phyloP scores from a whole-genome alignment of 768 basidiomycete genomes.

The Boletus speciosus region DNA sequence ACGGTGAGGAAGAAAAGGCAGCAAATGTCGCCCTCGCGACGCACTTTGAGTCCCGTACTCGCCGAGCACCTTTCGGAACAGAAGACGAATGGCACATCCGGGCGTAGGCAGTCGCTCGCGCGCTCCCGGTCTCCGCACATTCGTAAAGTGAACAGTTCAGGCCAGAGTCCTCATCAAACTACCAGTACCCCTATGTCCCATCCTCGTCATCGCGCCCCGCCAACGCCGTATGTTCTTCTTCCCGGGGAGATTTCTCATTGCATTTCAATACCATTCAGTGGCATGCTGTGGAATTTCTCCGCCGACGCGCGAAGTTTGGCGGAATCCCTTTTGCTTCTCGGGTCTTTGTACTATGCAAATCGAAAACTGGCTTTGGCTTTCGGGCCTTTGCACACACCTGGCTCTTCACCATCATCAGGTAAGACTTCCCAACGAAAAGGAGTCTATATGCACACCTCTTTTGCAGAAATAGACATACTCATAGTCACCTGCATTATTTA shows the following conservation, averaged over 20 bases:
- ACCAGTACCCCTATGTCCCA: slow-evolving; percentile 40
- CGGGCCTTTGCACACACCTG: slow-evolving; percentile 16
- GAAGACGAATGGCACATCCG: slow-evolving; percentile 34
- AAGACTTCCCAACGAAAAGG: slow-evolving; percentile 11
- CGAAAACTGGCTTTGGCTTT: slow-evolving; percentile 32
- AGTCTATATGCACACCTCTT: slow-evolving; percentile 3
- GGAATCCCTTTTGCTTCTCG: slow-evolving; percentile 64
- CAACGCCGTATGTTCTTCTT: slow-evolving; percentile 36
- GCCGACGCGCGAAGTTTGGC: slow-evolving; percentile 60
- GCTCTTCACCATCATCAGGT: slow-evolving; percentile 55
- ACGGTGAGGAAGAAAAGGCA: slow-evolving; percentile 28
- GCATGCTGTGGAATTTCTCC: slow-evolving; percentile 43
- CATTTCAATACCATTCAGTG: slow-evolving; percentile 42
- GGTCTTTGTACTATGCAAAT: slow-evolving; percentile 56
- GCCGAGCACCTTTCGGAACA: slow-evolving; percentile 30
- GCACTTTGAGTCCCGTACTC: slow-evolving; percentile 22
- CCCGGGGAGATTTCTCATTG: slow-evolving; percentile 47
- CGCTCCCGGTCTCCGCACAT: slow-evolving; percentile 71
- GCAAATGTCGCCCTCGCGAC: slow-evolving; percentile 22
- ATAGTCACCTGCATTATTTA: slow-evolving; percentile 55
- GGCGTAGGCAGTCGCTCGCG: slow-evolving; percentile 51
- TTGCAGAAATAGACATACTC: slow-evolving; percentile 56
- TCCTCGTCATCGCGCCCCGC: slow-evolving; percentile 37
- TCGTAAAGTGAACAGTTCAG: slow-evolving; percentile 29
- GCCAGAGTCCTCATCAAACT: slow-evolving; percentile 36